phyloP scores from a whole-genome alignment of 1,139 yeast genomes.

The Saccharomyces hybrid region DNA sequence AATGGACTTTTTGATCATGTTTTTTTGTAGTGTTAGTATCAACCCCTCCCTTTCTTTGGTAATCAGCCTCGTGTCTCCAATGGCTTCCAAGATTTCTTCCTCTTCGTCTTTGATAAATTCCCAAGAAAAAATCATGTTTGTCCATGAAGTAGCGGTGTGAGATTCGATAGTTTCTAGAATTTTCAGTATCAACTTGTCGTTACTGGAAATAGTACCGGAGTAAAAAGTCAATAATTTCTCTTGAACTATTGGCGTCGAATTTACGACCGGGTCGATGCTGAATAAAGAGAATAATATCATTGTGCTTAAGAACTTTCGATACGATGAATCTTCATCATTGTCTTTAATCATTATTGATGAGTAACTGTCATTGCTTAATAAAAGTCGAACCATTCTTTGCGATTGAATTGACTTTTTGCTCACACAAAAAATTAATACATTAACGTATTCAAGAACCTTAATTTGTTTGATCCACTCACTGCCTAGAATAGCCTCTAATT shows the following conservation, averaged over 20 bases:
- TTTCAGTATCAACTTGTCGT: constrained; percentile 54
- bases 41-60: constrained; percentile 42
- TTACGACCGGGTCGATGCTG: constrained; percentile 39
- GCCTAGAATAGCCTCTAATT: constrained; percentile 54
- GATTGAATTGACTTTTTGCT: constrained; percentile 37
- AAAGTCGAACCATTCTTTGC: constrained; percentile 55
- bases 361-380: constrained; percentile 43
- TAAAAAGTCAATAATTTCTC: constrained; percentile 46
- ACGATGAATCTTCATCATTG: constrained; percentile 17
- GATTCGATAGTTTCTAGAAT: constrained; percentile 53
- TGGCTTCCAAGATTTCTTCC: constrained; percentile 38
- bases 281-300: constrained; percentile 41
- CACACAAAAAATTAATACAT: constrained; percentile 35
- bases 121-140: constrained; percentile 54
- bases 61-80: constrained; percentile 42
- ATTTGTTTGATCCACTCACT: constrained; percentile 42
- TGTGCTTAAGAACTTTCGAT: constrained; percentile 38
- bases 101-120: constrained; percentile 44
- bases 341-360: constrained; percentile 26
- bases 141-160: constrained; percentile 46
- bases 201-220: constrained; percentile 51
- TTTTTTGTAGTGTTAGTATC: constrained; percentile 48
- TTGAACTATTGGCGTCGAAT: constrained; percentile 42
- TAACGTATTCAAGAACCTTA: constrained; percentile 39
- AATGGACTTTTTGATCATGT: constrained; percentile 43